phyloP scores from a whole-genome alignment of 768 basidiomycete species.

The Pisolithus orientalis region DNA sequence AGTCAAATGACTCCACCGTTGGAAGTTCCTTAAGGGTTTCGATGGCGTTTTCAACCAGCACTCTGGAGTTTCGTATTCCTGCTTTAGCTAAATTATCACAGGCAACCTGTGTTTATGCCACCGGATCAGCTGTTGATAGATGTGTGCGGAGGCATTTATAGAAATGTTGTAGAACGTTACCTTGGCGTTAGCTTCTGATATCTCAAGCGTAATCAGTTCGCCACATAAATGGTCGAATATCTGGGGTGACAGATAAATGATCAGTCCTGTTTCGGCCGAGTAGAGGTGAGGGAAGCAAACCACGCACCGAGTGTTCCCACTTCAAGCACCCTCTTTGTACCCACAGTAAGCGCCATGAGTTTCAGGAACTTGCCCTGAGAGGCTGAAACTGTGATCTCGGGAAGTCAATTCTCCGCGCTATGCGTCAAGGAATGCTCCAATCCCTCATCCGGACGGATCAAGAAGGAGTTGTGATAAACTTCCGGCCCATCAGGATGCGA shows the following conservation, averaged over 20 bases:
- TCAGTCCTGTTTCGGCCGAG: too few relatives aligned
- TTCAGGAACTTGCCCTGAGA: constrained; percentile 55
- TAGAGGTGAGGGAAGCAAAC: neutral
- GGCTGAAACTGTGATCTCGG: constrained; percentile 44
- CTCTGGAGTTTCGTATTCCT: constrained; percentile 43
- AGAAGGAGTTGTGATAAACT: constrained; percentile 49
- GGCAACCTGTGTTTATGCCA: constrained; percentile 38
- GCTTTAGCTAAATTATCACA: constrained; percentile 49
- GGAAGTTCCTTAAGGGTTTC: constrained; percentile 44
- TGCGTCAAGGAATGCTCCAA: constrained; percentile 38
- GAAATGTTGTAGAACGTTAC: constrained; percentile 18
- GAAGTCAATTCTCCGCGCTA: constrained; percentile 38
- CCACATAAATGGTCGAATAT: constrained; percentile 31
- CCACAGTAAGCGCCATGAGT: constrained; percentile 43
- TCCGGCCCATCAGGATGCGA: too few relatives aligned
- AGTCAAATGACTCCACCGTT: constrained; percentile 49
- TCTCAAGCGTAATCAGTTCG: constrained; percentile 42
- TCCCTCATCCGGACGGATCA: constrained; percentile 37
- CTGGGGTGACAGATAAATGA: constrained; percentile 5
- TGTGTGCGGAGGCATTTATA: neutral
- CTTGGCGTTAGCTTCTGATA: constrained; percentile 40
- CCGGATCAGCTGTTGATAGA: neutral
- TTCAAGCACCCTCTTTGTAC: constrained; percentile 56
- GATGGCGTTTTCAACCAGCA: constrained; percentile 47
- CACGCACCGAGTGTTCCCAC: constrained; percentile 66